A percentile compares a stretch with the other conserved stretches of the same genome.
These are phyloP conservation scores for Tephrocybe rancida DNA, from an alignment of 768 basidiomycete genomes.

Conservation along the genomic window DNA sequence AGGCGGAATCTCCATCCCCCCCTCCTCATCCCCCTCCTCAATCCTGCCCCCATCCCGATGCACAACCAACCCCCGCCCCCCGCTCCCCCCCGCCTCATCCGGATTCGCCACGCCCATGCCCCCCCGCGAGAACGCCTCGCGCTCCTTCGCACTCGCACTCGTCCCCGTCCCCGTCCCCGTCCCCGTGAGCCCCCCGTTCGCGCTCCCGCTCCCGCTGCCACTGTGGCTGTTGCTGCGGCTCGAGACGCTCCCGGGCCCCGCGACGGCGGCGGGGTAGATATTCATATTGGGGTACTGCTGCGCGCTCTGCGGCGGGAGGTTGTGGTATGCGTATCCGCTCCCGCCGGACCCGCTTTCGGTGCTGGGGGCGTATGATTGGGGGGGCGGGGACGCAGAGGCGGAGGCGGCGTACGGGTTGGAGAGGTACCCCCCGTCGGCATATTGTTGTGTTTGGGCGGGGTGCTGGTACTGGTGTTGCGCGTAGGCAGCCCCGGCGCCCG, in stretches of 20 bases:
- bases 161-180: too few relatives aligned
- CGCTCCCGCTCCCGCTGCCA: background rate
- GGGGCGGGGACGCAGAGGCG: background rate
- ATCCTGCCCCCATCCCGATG: constrained; percentile 29
- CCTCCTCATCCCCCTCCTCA: constrained; percentile 18
- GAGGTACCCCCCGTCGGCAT: background rate
- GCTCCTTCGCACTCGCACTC: constrained; percentile 26
- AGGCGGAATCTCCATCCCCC: constrained; percentile 28
- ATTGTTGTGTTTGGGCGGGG: background rate
- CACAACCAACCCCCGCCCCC: constrained; percentile 20
- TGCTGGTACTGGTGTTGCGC: background rate
- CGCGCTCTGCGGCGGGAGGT: background rate
- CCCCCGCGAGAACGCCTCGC: constrained; percentile 19
- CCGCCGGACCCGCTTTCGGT: constrained; percentile 7
- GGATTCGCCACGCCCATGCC: constrained; percentile 15
- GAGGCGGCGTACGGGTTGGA: too few relatives aligned
- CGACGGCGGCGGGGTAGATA: background rate
- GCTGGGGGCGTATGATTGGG: background rate
- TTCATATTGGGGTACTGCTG: background rate
- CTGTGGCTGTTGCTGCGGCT: background rate
- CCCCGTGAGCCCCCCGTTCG: too few relatives aligned
- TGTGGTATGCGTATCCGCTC: background rate
- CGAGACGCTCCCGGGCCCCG: constrained; percentile 2
- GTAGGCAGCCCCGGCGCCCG: background rate
- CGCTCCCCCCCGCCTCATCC: constrained; percentile 1